Conservation (phyloP, 495 filamentous ascomycete genomes). For the Penicillium soppii region DNA sequence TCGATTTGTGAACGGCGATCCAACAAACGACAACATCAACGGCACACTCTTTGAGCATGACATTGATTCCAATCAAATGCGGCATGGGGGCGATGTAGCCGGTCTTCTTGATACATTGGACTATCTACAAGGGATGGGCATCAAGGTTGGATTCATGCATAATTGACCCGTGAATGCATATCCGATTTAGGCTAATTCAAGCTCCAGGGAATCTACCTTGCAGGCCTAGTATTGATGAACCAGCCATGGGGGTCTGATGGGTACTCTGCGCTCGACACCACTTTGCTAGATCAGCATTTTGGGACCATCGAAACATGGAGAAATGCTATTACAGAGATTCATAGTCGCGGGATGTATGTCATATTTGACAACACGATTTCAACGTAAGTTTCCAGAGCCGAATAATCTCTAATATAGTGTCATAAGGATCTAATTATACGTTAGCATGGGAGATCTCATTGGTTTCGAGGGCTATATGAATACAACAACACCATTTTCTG, state of each 20-base stretch:
- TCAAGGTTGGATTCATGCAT: conserved; percentile 55
- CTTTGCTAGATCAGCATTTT: conserved; percentile 68
- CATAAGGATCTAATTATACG: background rate
- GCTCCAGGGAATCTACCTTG: conserved; percentile 64
- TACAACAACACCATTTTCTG: conserved; percentile 59
- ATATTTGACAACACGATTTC: conserved; percentile 71
- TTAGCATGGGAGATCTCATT: conserved; percentile 63
- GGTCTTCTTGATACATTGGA: conserved; percentile 67
- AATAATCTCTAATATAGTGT: background rate
- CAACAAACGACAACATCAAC: conserved; percentile 69
- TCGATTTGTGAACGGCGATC: conserved; percentile 71
- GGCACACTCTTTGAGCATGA: conserved; percentile 70
- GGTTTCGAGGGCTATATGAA: conserved; percentile 69
- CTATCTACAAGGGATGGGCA: conserved; percentile 73
- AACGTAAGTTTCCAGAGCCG: conserved; percentile 52
- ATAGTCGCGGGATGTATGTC: conserved; percentile 67
- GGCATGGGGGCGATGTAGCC: conserved; percentile 69
- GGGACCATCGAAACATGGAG: conserved; percentile 66
- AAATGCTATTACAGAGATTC: conserved; percentile 61
- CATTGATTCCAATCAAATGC: conserved; percentile 64
- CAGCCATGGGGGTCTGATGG: conserved; percentile 68
- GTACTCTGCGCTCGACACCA: conserved; percentile 68
- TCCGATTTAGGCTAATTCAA: conserved; percentile 4
- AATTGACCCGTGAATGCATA: background rate
- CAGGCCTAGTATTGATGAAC: conserved; percentile 69